phyloP scores from a whole-genome alignment of 176 grass and related monocot species.

The Saccharum officinarum region DNA sequence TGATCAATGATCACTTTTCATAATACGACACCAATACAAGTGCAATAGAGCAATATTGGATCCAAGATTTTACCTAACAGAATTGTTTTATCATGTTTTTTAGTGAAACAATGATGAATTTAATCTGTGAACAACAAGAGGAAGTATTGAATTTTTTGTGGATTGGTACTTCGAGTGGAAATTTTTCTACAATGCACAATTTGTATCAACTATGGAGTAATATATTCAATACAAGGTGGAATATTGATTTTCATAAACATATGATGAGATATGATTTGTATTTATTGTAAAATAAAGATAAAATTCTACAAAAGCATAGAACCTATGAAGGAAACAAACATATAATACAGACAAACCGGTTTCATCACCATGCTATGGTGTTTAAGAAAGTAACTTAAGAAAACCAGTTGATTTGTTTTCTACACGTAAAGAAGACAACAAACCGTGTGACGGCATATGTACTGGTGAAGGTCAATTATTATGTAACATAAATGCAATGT shows the following conservation, averaged over 20 bases:
- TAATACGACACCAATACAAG: background rate
- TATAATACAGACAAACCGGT: background rate
- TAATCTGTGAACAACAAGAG: background rate
- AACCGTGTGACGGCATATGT: background rate
- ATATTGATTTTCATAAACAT: background rate
- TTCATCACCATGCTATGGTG: background rate
- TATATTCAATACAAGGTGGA: background rate
- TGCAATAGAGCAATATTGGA: too few relatives aligned
- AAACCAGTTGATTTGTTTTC: background rate
- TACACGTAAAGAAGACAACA: background rate
- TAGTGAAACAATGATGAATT: background rate
- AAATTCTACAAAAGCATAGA: background rate
- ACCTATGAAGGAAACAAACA: background rate
- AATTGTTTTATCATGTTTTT: background rate
- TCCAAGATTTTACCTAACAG: background rate
- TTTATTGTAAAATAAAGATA: background rate
- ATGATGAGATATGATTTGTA: background rate
- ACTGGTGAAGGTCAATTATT: background rate
- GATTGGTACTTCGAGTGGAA: background rate
- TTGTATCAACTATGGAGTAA: background rate
- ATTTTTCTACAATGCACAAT: background rate
- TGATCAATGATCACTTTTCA: background rate
- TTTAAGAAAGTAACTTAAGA: background rate
- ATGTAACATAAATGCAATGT: conserved; percentile 19
- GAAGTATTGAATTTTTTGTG: background rate